A percentile compares a stretch with the other conserved stretches of the same genome.
phyloP scores from a whole-genome alignment of 2,329 filamentous ascomycete genomes.

The Colletotrichum lentis region DNA sequence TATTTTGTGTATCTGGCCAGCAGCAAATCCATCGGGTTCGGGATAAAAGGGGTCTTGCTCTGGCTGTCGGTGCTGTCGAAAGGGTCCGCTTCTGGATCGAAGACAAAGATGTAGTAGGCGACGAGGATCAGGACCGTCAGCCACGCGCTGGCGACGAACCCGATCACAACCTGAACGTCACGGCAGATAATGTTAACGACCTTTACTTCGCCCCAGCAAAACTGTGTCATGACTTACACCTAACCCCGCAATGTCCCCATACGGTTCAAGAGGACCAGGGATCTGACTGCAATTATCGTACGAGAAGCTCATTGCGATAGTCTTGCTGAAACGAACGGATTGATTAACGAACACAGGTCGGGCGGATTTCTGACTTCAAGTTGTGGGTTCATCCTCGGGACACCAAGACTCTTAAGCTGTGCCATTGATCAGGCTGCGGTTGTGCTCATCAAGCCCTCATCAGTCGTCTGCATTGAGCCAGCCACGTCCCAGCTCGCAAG shows the following conservation, averaged over 20 bases:
- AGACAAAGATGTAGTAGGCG: neutral
- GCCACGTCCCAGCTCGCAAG: too few species aligned
- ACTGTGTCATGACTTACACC: slow-evolving; percentile 11
- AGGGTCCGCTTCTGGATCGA: slow-evolving; percentile 1
- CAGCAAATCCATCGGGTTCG: neutral
- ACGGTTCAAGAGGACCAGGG: neutral
- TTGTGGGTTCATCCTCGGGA: too few species aligned
- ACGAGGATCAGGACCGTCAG: slow-evolving; percentile 4
- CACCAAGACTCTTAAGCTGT: too few species aligned
- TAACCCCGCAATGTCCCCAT: slow-evolving; percentile 14
- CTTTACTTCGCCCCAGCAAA: neutral
- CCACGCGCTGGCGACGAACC: slow-evolving; percentile 8
- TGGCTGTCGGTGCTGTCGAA: neutral
- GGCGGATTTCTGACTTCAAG: too few species aligned
- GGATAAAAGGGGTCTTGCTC: neutral
- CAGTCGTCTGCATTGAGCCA: too few species aligned
- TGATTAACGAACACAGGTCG: too few species aligned
- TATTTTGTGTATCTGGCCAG: neutral
- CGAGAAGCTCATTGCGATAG: too few species aligned
- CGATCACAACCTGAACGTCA: neutral
- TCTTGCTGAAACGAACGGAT: too few species aligned
- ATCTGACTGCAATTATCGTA: neutral
- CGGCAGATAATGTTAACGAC: too few species aligned
- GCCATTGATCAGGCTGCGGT: too few species aligned
- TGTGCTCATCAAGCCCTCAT: too few species aligned